Evolutionary conservation across 441 rosid species (phyloP).

Genomic region (Arabidopsis lyrata): DNA sequence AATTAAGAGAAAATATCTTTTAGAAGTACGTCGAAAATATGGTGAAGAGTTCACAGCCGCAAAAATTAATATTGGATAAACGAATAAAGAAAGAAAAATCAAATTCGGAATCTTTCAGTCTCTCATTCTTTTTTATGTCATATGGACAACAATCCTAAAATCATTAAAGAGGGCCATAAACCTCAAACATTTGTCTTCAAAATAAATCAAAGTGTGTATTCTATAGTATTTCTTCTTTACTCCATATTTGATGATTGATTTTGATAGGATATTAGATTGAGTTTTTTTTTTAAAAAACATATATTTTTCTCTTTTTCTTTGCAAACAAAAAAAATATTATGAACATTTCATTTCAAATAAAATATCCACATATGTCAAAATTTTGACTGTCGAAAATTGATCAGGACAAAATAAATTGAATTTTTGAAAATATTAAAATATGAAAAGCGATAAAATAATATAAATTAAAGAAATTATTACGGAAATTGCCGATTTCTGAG

Average conservation of each 20-base stretch:
- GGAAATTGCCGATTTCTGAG: too few species aligned
- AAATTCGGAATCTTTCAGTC: neutral
- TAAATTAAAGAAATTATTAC: too few species aligned
- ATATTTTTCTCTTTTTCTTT: too few species aligned
- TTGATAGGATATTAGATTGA: neutral
- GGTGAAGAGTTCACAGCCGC: neutral
- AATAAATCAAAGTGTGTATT: neutral
- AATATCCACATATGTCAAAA: neutral
- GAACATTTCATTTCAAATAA: too few species aligned
- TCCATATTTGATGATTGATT: neutral
- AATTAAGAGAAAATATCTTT: neutral
- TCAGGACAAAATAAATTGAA: too few species aligned
- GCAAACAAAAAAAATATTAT: too few species aligned
- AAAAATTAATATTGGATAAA: neutral
- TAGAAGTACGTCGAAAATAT: slow-evolving; percentile 8
- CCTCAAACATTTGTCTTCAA: neutral
- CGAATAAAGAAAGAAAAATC: neutral
- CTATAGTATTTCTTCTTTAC: neutral
- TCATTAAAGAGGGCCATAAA: neutral
- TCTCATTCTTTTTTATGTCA: neutral
- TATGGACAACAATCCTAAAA: slow-evolving; percentile 7
- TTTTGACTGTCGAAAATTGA: neutral
- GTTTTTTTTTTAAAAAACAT: too few species aligned
- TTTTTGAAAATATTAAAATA: too few species aligned
- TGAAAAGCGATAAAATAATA: too few species aligned